Evolutionary conservation across 1,284 basidiomycete species (phyloP).

Genomic region (Kwoniella shivajii): DNA sequence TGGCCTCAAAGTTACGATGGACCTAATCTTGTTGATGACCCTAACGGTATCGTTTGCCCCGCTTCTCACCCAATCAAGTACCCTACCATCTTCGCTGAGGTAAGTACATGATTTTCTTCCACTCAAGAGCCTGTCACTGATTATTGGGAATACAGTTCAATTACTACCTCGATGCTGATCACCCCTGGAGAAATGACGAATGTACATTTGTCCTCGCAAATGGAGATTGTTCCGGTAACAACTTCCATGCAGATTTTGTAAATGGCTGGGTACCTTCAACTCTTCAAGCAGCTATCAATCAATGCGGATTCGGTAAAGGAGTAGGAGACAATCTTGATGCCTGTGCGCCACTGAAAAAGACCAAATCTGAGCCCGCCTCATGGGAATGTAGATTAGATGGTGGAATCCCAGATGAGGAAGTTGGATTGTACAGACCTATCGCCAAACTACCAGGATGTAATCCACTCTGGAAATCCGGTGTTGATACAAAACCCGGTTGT

Average conservation of each 20-base stretch:
- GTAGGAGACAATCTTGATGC: slow-evolving; percentile 23
- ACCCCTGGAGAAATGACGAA: slow-evolving; percentile 34
- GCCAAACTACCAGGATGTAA: slow-evolving; percentile 44
- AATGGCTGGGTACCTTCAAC: slow-evolving; percentile 35
- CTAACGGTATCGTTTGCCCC: slow-evolving; percentile 34
- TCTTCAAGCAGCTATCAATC: slow-evolving; percentile 25
- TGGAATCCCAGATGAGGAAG: slow-evolving; percentile 39
- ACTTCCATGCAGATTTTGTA: slow-evolving; percentile 46
- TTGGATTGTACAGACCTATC: slow-evolving; percentile 35
- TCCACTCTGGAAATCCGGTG: slow-evolving; percentile 31
- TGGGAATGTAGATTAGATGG: slow-evolving; percentile 33
- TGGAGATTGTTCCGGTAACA: slow-evolving; percentile 42
- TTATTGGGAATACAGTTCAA: slow-evolving; percentile 18
- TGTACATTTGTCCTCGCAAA: slow-evolving; percentile 41
- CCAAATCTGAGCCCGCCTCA: slow-evolving; percentile 17
- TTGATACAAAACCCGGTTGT: slow-evolving; percentile 29
- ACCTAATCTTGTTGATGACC: slow-evolving; percentile 18
- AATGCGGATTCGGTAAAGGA: slow-evolving; percentile 33
- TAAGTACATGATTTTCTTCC: slow-evolving; percentile 1
- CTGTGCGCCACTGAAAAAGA: slow-evolving; percentile 31
- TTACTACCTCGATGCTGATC: slow-evolving; percentile 33
- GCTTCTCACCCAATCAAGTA: slow-evolving; percentile 41
- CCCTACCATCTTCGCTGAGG: slow-evolving; percentile 45
- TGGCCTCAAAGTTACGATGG: slow-evolving; percentile 39
- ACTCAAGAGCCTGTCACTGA: too few relatives aligned